Evolutionary conservation across 2,329 filamentous ascomycete species (phyloP), one percentile per base, ranked within the genome.

Genomic region (Diaporthe australafricana): DNA sequence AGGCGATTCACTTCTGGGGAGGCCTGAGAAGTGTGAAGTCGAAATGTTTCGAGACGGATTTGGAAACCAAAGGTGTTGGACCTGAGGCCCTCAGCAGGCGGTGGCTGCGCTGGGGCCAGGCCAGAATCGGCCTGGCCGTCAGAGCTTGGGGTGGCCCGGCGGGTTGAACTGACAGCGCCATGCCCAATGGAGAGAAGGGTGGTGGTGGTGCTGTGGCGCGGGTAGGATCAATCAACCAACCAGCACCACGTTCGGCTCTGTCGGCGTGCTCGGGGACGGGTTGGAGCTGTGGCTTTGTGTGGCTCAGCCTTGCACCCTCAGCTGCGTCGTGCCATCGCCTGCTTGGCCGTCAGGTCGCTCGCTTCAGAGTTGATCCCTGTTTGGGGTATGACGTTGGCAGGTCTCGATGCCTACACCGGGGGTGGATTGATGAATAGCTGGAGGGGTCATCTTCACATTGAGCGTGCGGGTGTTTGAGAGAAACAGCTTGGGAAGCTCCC

Each of bases 261-360:
- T 60, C 56, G 38, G 38, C 38, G 25, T 62, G 56, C 56, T 62
- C 56, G 22, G 56, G 32, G 9, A 5, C 1, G n/a, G 32, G n/a
- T 32, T 38, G 14, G 55, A n/a, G 40, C n/a, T 42, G 5, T 9
- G 8, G 60, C 47, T 40, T 27, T 27, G 60, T 65, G 60, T 65
- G 60, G 60, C 60, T 50, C 60, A 65, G 60, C 60, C 60, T 65
- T 48, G 45, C 42, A 65, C n/a, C 5, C 25, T 35, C 60, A 65
- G 60, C 60, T 65, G 60, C 60, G 25, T 17, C n/a, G 27, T 35
- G 11, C 14, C n/a, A n/a, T 22, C 32, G 5, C 5, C 32, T 35
- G 32, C 32, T 35, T 5, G 9, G 57, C 42, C 27, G 20, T 48
- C 20, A n/a, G 27, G 25, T 30, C 42, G 42, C 30, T 56, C 11